These are phyloP conservation scores for Candida broadrunensis DNA, from an alignment of 805 yeast species.

Conservation along the genomic window DNA sequence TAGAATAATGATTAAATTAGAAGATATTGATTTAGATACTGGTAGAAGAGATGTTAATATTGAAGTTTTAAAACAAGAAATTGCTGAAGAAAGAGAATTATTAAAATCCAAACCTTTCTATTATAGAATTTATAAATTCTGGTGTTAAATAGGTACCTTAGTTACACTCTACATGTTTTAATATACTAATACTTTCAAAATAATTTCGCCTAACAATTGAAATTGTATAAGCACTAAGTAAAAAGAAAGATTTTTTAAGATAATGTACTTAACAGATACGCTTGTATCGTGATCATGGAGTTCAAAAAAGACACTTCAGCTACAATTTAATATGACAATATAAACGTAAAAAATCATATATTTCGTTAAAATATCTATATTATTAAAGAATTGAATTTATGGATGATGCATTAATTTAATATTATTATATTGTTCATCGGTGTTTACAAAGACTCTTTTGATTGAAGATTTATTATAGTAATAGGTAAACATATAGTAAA, in stretches of 20 bases:
- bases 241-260: too few relatives aligned
- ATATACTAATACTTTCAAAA: too few relatives aligned
- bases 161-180: too few relatives aligned
- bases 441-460: constrained; percentile 24
- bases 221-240: too few relatives aligned
- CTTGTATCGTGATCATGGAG: too few relatives aligned
- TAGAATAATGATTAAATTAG: constrained; percentile 25
- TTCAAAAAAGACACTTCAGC: too few relatives aligned
- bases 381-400: neutral
- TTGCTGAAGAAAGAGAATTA: constrained; percentile 34
- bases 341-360: too few relatives aligned
- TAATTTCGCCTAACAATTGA: too few relatives aligned
- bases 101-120: constrained; percentile 23
- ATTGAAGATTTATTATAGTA: constrained; percentile 29
- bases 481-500: constrained; percentile 26
- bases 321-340: too few relatives aligned
- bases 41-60: constrained; percentile 40
- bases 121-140: constrained; percentile 24
- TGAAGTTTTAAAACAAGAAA: constrained; percentile 37
- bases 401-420: constrained; percentile 23
- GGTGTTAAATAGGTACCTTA: too few relatives aligned
- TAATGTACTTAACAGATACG: too few relatives aligned
- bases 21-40: constrained; percentile 40
- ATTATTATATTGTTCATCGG: constrained; percentile 26
- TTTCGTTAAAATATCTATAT: neutral